phyloP scores from a whole-genome alignment of 139 green algal species.

The Deuterostichococcus epilithicus region DNA sequence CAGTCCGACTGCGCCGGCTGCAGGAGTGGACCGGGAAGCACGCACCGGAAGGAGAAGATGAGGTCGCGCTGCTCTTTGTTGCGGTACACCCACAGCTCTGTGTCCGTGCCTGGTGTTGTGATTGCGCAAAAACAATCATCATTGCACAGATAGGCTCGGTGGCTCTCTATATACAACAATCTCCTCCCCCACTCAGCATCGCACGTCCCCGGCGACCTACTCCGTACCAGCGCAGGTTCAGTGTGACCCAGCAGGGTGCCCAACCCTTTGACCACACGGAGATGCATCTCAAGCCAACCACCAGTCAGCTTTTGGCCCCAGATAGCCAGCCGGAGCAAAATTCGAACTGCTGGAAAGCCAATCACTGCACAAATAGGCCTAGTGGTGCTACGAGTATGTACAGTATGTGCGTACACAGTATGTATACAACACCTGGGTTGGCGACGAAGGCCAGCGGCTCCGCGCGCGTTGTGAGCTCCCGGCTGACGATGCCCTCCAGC shows the following conservation, averaged over 20 bases:
- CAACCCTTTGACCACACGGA: not conserved
- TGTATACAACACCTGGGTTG: no score
- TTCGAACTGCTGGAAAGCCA: no score
- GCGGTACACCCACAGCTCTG: slow-evolving; percentile 18
- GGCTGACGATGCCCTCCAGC: not conserved
- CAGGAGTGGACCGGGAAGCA: no score
- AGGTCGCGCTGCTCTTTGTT: slow-evolving; percentile 1
- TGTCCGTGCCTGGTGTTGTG: slow-evolving; percentile 4
- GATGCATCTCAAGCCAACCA: not conserved
- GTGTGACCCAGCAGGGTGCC: not conserved
- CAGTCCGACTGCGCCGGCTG: no score
- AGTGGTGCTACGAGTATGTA: no score
- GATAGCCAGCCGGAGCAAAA: no score
- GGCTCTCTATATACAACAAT: not conserved
- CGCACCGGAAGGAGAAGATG: slow-evolving; percentile 4
- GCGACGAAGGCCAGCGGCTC: not conserved
- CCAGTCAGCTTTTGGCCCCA: no score
- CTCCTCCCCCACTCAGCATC: not conserved
- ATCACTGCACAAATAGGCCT: no score
- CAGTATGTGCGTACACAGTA: no score
- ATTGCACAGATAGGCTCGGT: not conserved
- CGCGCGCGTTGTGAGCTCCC: not conserved
- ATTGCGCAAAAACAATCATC: not conserved
- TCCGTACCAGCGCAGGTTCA: not conserved
- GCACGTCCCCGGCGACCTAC: not conserved